Base-by-base conservation (phyloP, 1,139 yeast species). In the Lodderomyces orthopsilosis region DNA sequence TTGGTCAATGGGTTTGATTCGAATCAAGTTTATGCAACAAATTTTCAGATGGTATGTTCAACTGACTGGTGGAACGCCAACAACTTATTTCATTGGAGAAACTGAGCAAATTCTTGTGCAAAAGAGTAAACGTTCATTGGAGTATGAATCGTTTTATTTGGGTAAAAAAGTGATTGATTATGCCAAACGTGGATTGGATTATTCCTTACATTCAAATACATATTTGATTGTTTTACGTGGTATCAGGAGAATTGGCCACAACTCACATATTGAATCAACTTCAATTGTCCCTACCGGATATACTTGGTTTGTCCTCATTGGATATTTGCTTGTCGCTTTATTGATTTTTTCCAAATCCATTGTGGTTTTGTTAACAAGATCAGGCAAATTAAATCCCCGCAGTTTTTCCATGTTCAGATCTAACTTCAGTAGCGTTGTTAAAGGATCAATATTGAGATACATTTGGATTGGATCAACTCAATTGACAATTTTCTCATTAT, bases 1-100 rank as follows among this genome's bases (percentile, higher is more conserved):
- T 22, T 85, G 94, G 94, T 83, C 91, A 2, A 85, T 85, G 91
- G 94, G 94, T 1, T 68, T 85, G 48, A 85, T 85, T 52, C 68
- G 81, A 54, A 75, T 83, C 35, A 56, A 61, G 3, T 85, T 85
- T 55, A 84, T 85, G 90, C 91, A 84, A 62, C 70, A 80, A 45
- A 82, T 85, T 53, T 83, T 85, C 60, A 72, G 91, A 55, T 85
- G 94, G 94, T 85, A 83, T 54, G 79, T 85, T 39, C 89, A 85
- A 61, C 67, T 87, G 41, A 85, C 93, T 2, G 94, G 94, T 42
- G 94, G 94, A 40, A 65, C 72, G 1, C 90, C 93, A 37, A 65
- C 83, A 8, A 66, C 80, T 41, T 80, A 80, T 57, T 66, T 85
- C 50, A 72, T 79, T 2, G 75, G 81, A 7, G 73, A 79, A 5